Evolutionary conservation across 192 early-diverging fungal species (phyloP), one percentile per base, ranked within the genome.

Genomic region (Diversispora eburnea): DNA sequence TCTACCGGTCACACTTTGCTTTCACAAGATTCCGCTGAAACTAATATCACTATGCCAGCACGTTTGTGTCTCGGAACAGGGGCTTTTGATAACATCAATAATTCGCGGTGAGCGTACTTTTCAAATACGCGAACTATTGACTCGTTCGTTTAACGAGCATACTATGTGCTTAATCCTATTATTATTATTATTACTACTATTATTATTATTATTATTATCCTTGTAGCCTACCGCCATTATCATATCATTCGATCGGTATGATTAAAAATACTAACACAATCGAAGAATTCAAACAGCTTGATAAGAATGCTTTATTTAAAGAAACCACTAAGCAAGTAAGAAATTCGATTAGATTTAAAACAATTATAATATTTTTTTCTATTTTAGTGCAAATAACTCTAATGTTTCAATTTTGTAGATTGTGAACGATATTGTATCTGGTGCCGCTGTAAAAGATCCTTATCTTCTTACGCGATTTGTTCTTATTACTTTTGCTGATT

Each of bases 241-340:
- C 84, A 5, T 79, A 77, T 78, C 79, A 76, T 10, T 81, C 79
- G 10, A 78, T 81, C 42, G 93, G 89, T 1, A 73, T 73, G 3
- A 77, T 99, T 46, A 81, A 85, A 71, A 99, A 98, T 81, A 95
- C 94, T 42, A 99, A 99, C 78, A 98, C 97, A 0, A 82, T 98
- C 6, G 94, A 97, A 73, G 94, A 95, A 56, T 99, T 97, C 77
- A 93, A 92, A 75, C 72, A 69, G 52, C 62, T 88, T 45, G 94
- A 98, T 80, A 97, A 94, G 77, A 77, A 79, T 20, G 84, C 80
- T 25, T 76, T 93, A 17, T 87, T 98, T 73, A 80, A 82, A 66
- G 63, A 75, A 12, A 74, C 78, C 2, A 82, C 88, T 6, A 81
- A 85, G 70, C 80, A 90, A 80, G 90, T 92, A 79, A 72, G 33